Evolutionary conservation across 225 moss, liverwort and hornwort species (phyloP), one percentile per base, ranked within the genome.

Genomic region (Marchantia paleacea): DNA sequence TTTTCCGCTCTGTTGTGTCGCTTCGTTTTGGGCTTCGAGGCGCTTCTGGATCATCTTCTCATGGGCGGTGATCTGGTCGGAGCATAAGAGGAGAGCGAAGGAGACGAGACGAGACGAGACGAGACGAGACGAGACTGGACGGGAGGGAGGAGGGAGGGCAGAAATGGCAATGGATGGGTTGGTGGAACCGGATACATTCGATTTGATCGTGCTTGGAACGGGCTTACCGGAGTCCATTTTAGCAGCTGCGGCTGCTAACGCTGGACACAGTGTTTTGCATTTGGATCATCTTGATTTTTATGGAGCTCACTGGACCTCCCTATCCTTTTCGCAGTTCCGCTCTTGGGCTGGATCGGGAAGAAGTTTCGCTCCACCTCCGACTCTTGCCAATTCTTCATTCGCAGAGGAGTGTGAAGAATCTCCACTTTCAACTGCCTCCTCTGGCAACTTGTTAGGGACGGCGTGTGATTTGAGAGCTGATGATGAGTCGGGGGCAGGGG

Each of bases 181-280:
- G 77, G 91, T 99, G 66, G 95, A 99, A 82, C 97, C 97, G 13
- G 85, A 87, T 68, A 52, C 79, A 7, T 99, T 91, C 49, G 97
- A 92, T 80, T 88, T 86, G 20, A 95, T 99, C 54, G 92, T 99
- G 51, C 28, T 99, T 0, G 97, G 97, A 39, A 99, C 95, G 9
- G 97, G 95, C 52, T 84, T 99, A 75, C 95, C 93, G 77, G 97
- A 99, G 75, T 87, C 97, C 22, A 90, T 95, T 39, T 72, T 99
- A 72, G 97, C 95, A 52, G 95, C 97, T 7, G 85, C 97, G 61
- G 87, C 91, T 48, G 92, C 97, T 12, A 86, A 93, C 68, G 83
- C 90, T 26, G 91, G 92, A 19, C 86, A 86, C 67, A 80, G 92
- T 29, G 97, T 95, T 28, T 80, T 99, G 82, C 97, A 99, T 84